These are phyloP conservation scores for Rhinocladiella mackenziei DNA, from an alignment of 2,329 filamentous ascomycete genomes.

Conservation along the genomic window DNA sequence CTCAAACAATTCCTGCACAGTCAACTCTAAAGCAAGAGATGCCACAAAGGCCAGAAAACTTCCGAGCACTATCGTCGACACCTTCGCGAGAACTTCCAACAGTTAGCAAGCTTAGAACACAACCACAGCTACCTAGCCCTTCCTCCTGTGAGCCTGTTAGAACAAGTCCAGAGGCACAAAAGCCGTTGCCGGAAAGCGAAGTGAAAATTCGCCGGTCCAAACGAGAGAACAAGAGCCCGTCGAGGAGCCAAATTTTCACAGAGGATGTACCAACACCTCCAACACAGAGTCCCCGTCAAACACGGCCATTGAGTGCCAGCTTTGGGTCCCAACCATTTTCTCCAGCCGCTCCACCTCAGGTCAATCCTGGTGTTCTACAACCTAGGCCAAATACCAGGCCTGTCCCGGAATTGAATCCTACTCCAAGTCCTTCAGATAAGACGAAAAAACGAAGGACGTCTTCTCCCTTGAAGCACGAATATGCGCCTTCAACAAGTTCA, in stretches of 20 bases:
- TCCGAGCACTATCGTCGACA: constrained; percentile 43
- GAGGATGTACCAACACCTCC: constrained; percentile 22
- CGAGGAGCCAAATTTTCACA: constrained; percentile 16
- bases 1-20: neutral
- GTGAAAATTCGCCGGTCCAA: constrained; percentile 7
- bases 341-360: constrained; percentile 48
- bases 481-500: constrained; percentile 75
- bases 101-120: constrained; percentile 42
- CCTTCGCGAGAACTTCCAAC: constrained; percentile 45
- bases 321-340: constrained; percentile 29
- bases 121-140: constrained; percentile 9
- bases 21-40: neutral
- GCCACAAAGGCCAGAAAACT: constrained; percentile 31
- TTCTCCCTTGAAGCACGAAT: constrained; percentile 95
- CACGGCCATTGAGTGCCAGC: constrained; percentile 4
- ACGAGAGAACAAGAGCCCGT: constrained; percentile 3
- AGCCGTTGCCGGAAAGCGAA: constrained; percentile 1
- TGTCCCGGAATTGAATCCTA: constrained; percentile 10
- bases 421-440: constrained; percentile 44
- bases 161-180: neutral
- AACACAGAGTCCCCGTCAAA: constrained; percentile 7
- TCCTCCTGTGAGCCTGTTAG: neutral
- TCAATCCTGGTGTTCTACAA: constrained; percentile 24
- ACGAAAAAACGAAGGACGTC: constrained; percentile 66
- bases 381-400: constrained; percentile 8